Base-by-base conservation (phyloP, 73 alveolate genomes). In the Paramecium octaurelia region DNA sequence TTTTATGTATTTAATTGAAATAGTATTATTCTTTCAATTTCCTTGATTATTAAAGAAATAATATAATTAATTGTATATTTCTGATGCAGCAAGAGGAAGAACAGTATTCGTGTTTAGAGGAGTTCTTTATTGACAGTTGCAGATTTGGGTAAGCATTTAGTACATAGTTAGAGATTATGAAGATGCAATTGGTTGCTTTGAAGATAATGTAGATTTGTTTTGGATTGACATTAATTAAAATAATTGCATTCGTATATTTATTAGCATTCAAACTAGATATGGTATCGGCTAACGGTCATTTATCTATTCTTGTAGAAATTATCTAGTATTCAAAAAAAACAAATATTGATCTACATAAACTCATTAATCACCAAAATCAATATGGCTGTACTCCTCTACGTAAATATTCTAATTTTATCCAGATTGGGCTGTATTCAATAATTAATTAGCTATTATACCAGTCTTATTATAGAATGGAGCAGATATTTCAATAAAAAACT, bases 31-130 rank as follows among this genome's bases (percentile, higher is more conserved):
- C 16, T 1, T 20, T 46, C 10, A 4, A 10, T 10, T 54, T 54
- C 18, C n/a, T 48, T 12, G 2, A 54, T 54, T 54, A 16, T 54
- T 98, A 98, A 54, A 54, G 21, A 23, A 54, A 54, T 16, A 16
- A 54, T 0, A 54, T 16, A 2, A 54, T 18, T 54, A 54, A 54
- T 54, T 18, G 21, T 54, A 54, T 54, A 54, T 54, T 54, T 54
- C 36, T 54, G 50, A 64, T 64, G 84, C 24, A 64, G 29, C 35
- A 73, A 35, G 57, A 73, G 10, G 87, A 73, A 38, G 87, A 73
- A 8, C 6, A 73, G 35, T 73, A 73, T 73, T 34, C 57, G n/a
- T 73, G 87, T 73, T 8, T 73, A 10, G 87, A 73, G n/a, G 87
- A 73, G 20, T 73, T 36, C 59, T 73, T 73, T 73, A 21, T 73